Conservation (phyloP, 148 eudicot species). For the Cornus kousa region DNA sequence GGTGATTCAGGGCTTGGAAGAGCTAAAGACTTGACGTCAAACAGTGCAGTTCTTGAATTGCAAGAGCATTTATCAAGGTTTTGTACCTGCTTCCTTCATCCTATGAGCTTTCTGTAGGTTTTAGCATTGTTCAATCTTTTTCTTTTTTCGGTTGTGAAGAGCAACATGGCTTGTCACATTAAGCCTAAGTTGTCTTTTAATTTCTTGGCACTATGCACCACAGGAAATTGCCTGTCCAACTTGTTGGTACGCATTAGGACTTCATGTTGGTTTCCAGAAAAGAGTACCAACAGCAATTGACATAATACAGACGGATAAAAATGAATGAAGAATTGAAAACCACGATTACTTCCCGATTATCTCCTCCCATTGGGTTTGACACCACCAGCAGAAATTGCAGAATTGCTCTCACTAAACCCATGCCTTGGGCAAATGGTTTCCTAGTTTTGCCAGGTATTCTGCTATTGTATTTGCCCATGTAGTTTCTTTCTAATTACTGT, state of each 20-base stretch:
- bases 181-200: background rate
- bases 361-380: background rate
- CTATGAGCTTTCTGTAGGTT: conserved; percentile 11
- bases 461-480: background rate
- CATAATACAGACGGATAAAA: background rate
- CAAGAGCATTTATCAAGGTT: conserved; percentile 11
- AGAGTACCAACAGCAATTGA: background rate
- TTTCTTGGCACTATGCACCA: conserved; percentile 11
- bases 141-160: conserved; percentile 7
- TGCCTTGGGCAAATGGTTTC: background rate
- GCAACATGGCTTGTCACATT: background rate
- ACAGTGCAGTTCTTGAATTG: conserved; percentile 2
- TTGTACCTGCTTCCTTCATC: conserved; percentile 11
- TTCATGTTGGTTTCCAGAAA: background rate
- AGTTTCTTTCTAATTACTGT: background rate
- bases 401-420: background rate
- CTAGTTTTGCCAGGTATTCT: background rate
- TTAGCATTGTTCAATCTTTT: conserved; percentile 4
- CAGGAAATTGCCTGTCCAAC: background rate
- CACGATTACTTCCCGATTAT: background rate
- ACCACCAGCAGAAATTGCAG: background rate
- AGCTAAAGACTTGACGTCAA: conserved; percentile 30
- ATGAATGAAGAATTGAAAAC: background rate
- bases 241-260: conserved; percentile 1
- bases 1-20: conserved; percentile 25